These are phyloP conservation scores for Leccinum imitatum DNA, from an alignment of 768 basidiomycete species.

Conservation along the genomic window DNA sequence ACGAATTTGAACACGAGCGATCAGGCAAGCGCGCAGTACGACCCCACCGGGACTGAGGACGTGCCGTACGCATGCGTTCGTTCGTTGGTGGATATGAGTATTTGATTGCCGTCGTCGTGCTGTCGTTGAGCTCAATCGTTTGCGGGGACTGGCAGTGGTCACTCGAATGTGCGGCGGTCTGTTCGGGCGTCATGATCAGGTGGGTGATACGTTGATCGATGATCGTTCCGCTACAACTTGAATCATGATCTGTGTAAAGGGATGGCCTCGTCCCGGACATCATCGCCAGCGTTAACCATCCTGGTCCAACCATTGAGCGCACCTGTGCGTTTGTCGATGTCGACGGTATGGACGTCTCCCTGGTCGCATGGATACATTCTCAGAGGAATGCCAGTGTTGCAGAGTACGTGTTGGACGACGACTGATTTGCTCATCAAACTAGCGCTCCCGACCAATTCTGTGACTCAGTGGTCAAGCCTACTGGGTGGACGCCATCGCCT, in stretches of 20 bases:
- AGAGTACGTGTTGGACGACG: neutral
- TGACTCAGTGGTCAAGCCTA: neutral
- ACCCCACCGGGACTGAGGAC: too few relatives aligned
- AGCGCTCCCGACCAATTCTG: neutral
- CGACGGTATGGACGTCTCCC: too few relatives aligned
- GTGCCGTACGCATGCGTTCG: neutral
- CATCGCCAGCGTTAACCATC: neutral
- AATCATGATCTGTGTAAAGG: neutral
- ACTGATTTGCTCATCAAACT: neutral
- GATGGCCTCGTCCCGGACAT: neutral
- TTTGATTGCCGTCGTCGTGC: neutral
- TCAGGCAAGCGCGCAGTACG: too few relatives aligned
- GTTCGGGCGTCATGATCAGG: neutral
- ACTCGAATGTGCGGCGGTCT: neutral
- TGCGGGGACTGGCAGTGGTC: neutral
- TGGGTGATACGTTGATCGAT: neutral
- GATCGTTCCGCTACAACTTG: neutral
- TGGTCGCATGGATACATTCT: neutral
- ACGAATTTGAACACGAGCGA: neutral
- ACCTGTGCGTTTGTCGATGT: neutral
- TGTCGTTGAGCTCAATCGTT: too few relatives aligned
- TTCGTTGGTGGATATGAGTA: neutral
- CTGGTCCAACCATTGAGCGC: neutral
- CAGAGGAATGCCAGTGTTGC: neutral
- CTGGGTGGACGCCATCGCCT: neutral